Evolutionary conservation across 176 grass and related monocot genomes (phyloP), one percentile per base, ranked within the genome.

Genomic region (Leersia perrieri): DNA sequence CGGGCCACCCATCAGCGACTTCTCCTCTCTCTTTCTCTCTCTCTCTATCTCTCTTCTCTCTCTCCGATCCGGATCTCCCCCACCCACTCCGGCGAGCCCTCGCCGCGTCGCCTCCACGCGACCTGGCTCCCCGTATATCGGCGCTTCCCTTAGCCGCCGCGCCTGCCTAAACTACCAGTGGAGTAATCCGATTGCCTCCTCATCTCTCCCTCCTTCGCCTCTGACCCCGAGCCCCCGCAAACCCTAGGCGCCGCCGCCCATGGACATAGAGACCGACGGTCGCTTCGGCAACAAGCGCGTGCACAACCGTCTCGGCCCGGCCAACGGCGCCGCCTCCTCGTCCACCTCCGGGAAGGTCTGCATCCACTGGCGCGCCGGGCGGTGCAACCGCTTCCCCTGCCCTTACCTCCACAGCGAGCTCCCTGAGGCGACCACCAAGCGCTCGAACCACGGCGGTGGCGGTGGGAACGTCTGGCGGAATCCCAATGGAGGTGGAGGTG

Each of bases 331-430:
- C 7, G 11, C 80, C 7, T 82, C 80, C 1, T 78, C 88, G 14
- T 86, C 83, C 1, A 68, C 88, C 60, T 41, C 51, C 7, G 75
- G 83, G n/a, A 95, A 83, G 76, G 93, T 99, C 49, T 99, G 97
- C 87, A 86, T 69, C 76, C 88, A 85, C 62, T 99, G 97, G 97
- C 89, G 83, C 66, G 91, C 89, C 2, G 97, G 97, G 58, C 90
- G 89, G 34, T 99, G 97, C 87, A 99, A 86, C 31, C 93, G 93
- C 63, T 92, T 93, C 87, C 93, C 90, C 13, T 99, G 97, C 87
- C 82, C 90, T 35, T 99, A 75, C 82, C 93, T 99, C 45, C 97
- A 99, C 30, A 96, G 97, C 85, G 93, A 99, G 81, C 85, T 87
- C 16, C 82, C 88, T 14, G 81, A 87, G 13, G 88, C 23, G 44